These are phyloP conservation scores for Neofusicoccum laricinum DNA, from an alignment of 2,329 filamentous ascomycete species.

Conservation along the genomic window DNA sequence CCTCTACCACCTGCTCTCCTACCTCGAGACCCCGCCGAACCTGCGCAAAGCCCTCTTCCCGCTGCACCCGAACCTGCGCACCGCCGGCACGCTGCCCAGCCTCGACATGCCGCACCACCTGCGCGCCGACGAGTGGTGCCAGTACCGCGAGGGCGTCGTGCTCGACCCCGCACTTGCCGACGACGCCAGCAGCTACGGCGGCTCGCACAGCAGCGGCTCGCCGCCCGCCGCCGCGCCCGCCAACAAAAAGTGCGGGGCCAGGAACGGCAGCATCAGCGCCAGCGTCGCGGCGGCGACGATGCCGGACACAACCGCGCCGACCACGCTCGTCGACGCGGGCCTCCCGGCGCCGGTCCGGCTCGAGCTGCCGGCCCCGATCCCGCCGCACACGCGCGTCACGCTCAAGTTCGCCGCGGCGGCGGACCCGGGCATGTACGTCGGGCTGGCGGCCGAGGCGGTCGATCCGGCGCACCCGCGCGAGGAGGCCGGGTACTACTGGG, in stretches of 20 bases:
- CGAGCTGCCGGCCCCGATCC: slow-evolving; percentile 59
- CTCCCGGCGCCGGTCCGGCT: slow-evolving; percentile 41
- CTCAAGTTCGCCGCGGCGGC: slow-evolving; percentile 57
- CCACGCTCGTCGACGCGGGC: slow-evolving; percentile 51
- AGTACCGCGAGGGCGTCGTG: slow-evolving; percentile 75
- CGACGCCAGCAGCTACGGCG: neutral
- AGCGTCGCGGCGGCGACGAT: too few species aligned
- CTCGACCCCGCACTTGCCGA: slow-evolving; percentile 29
- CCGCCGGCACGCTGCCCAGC: slow-evolving; percentile 70
- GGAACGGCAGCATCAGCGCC: slow-evolving; percentile 2
- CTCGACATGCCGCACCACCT: slow-evolving; percentile 85
- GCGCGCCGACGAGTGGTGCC: slow-evolving; percentile 71
- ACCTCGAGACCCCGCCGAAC: slow-evolving; percentile 81
- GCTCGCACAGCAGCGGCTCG: slow-evolving; percentile 2
- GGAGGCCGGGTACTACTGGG: slow-evolving; percentile 83
- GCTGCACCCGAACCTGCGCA: slow-evolving; percentile 72
- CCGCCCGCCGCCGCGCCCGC: slow-evolving; percentile 19
- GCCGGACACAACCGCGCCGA: too few species aligned
- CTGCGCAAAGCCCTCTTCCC: slow-evolving; percentile 74
- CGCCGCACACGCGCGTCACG: slow-evolving; percentile 70
- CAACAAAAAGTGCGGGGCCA: slow-evolving; percentile 43
- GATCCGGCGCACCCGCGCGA: slow-evolving; percentile 67
- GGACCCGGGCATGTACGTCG: slow-evolving; percentile 30
- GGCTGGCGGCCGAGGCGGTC: slow-evolving; percentile 56
- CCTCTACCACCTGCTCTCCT: slow-evolving; percentile 73